Evolutionary conservation across 1,139 yeast genomes (phyloP), one percentile per base, ranked within the genome.

Genomic region (Debaryomyces udenii): DNA sequence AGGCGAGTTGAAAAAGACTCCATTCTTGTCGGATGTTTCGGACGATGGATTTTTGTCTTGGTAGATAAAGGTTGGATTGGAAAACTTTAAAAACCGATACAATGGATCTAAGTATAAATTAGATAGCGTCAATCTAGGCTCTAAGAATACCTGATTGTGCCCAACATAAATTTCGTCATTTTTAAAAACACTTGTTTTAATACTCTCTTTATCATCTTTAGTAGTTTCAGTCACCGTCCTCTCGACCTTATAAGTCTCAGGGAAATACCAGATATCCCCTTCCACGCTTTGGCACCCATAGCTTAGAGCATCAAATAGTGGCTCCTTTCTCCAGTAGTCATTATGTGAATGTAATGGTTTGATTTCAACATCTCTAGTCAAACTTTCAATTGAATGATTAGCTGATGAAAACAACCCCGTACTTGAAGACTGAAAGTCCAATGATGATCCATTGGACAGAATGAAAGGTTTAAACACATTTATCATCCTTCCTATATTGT

Each of bases 261-360:
- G 63, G 38, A 73, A 70, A 33, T 65, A 61, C 89, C 89, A 86
- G 31, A 84, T 77, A 56, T 86, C 94, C 17, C 86, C 85, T 59
- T 86, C 93, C 6, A 84, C 74, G 38, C 88, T 80, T 37, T 70
- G 70, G 18, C 78, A 74, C 1, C 91, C 93, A 22, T 64, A 60
- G 10, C 71, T 64, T 27, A 84, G 59, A 0, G 90, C 91, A 45
- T 81, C 84, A 43, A 78, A 68, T 7, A 86, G 64, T 0, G 93
- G 93, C 4, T 65, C 57, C 2, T 57, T 48, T 48, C 91, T 66
- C 89, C 88, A 83, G 58, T 86, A 86, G 56, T 86, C 93, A 54
- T 85, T 86, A 55, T 86, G 93, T 0, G 89, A 81, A 52, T 85
- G 93, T 15, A 83, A 66, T 4, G 78, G 78, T 39, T 72, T 68